These are phyloP conservation scores for Zygotorulaspora danielsina DNA, from an alignment of 805 yeast genomes.

Conservation along the genomic window DNA sequence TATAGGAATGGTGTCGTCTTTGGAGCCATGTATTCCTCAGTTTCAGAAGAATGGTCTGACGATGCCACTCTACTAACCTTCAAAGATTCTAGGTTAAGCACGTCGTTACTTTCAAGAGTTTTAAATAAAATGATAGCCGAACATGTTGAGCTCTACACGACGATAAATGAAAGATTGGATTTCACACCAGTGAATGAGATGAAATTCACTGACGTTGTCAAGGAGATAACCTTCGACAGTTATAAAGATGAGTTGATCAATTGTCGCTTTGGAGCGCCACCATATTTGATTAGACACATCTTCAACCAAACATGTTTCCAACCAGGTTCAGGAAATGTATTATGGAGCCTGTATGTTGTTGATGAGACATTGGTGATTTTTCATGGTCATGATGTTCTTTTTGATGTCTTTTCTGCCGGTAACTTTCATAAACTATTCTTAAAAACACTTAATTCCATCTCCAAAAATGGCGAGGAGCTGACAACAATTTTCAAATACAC, in stretches of 20 bases:
- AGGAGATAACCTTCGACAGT: constrained; percentile 23
- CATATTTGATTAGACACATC: constrained; percentile 28
- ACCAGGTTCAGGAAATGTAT: constrained; percentile 21
- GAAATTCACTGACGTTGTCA: constrained; percentile 22
- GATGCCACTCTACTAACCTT: constrained; percentile 25
- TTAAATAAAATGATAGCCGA: constrained; percentile 22
- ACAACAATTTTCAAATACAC: constrained; percentile 6
- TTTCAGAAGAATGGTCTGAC: constrained; percentile 21
- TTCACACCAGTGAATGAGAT: constrained; percentile 23
- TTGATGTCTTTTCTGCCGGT: constrained; percentile 33
- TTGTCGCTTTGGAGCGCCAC: constrained; percentile 30
- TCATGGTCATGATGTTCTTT: constrained; percentile 32
- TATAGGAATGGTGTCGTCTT: constrained; percentile 30
- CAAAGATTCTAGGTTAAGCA: constrained; percentile 19
- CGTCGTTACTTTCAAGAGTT: constrained; percentile 19
- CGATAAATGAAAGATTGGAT: constrained; percentile 25
- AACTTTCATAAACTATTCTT: constrained; percentile 27
- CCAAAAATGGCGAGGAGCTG: constrained; percentile 3
- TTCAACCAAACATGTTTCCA: constrained; percentile 25
- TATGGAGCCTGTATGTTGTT: constrained; percentile 29
- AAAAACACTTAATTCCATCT: constrained; percentile 17
- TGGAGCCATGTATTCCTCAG: constrained; percentile 21
- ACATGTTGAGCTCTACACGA: constrained; percentile 24
- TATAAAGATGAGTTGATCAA: constrained; percentile 27
- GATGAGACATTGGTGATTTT: constrained; percentile 28